Conservation (phyloP, 495 filamentous ascomycete genomes). For the Margaritispora aquatica region DNA sequence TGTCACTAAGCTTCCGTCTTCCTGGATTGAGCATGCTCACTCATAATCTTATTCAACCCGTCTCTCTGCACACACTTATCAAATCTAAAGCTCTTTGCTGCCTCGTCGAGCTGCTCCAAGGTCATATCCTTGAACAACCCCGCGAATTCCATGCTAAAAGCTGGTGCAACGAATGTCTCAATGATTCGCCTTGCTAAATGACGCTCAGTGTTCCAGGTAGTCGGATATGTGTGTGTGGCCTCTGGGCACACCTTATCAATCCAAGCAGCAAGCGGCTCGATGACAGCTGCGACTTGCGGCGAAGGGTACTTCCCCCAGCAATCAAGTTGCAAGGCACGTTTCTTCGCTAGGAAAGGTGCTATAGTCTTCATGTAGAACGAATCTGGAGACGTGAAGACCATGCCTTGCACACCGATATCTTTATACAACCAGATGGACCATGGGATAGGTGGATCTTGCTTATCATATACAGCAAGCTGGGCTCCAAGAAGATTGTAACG, state of each 20-base stretch:
- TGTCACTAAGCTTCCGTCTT: no score
- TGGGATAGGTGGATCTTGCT: constrained; percentile 40
- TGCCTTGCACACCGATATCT: constrained; percentile 59
- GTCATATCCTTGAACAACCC: constrained; percentile 46
- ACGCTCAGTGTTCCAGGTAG: constrained; percentile 48
- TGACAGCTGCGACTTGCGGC: constrained; percentile 39
- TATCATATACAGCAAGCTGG: constrained; percentile 52
- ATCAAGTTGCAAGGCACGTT: constrained; percentile 47
- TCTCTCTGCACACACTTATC: constrained; percentile 50
- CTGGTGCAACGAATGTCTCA: constrained; percentile 45
- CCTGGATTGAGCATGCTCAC: constrained; percentile 29
- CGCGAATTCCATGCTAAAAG: constrained; percentile 52
- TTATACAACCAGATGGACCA: constrained; percentile 67
- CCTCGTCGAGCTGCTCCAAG: constrained; percentile 46
- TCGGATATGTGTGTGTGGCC: constrained; percentile 42
- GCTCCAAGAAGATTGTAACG: constrained; percentile 50
- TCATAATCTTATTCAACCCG: constrained; percentile 50
- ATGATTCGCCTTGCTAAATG: constrained; percentile 46
- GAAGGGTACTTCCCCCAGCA: constrained; percentile 58
- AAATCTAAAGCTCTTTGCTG: constrained; percentile 51
- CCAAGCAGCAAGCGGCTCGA: constrained; percentile 30
- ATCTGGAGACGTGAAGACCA: constrained; percentile 46
- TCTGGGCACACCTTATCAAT: constrained; percentile 48
- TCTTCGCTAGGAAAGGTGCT: constrained; percentile 49
- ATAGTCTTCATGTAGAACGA: constrained; percentile 46